These are phyloP conservation scores for Lasiosphaeriaceae sp. DNA, from an alignment of 495 filamentous ascomycete species.

Conservation along the genomic window DNA sequence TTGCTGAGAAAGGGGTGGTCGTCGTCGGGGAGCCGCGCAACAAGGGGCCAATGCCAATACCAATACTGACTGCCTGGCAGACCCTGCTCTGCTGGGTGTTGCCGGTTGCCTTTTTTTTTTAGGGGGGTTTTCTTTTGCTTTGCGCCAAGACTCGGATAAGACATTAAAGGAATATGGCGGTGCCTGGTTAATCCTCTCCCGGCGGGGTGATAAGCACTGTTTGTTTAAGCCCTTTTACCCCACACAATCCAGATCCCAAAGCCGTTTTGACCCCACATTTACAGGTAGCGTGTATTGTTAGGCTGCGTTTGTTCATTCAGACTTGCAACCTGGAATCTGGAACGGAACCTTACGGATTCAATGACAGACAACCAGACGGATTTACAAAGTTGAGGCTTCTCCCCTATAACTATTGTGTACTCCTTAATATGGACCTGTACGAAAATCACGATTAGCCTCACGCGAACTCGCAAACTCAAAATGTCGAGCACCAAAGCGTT, in stretches of 20 bases:
- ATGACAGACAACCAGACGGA: too few relatives aligned
- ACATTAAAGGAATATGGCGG: conserved; percentile 5
- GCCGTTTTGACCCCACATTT: too few relatives aligned
- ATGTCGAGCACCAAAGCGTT: conserved; percentile 65
- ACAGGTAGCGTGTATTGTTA: too few relatives aligned
- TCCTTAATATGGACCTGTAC: neutral
- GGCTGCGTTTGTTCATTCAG: too few relatives aligned
- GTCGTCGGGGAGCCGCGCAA: neutral
- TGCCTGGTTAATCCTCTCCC: conserved; percentile 9
- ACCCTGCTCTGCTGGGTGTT: neutral
- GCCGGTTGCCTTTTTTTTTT: conserved; percentile 18
- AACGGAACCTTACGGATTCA: too few relatives aligned
- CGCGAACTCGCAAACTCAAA: conserved; percentile 12
- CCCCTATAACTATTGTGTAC: too few relatives aligned
- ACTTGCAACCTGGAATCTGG: too few relatives aligned
- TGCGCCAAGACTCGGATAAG: conserved; percentile 12
- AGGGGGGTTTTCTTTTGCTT: too few relatives aligned
- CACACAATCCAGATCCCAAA: too few relatives aligned
- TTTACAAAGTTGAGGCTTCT: too few relatives aligned
- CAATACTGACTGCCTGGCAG: neutral
- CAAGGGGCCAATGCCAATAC: neutral
- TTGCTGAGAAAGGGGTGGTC: neutral
- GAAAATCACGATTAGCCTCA: neutral
- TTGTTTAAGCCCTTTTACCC: too few relatives aligned
- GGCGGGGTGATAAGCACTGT: conserved; percentile 16